phyloP scores from a whole-genome alignment of 1,284 basidiomycete species.

The Leccinum subrobustum region DNA sequence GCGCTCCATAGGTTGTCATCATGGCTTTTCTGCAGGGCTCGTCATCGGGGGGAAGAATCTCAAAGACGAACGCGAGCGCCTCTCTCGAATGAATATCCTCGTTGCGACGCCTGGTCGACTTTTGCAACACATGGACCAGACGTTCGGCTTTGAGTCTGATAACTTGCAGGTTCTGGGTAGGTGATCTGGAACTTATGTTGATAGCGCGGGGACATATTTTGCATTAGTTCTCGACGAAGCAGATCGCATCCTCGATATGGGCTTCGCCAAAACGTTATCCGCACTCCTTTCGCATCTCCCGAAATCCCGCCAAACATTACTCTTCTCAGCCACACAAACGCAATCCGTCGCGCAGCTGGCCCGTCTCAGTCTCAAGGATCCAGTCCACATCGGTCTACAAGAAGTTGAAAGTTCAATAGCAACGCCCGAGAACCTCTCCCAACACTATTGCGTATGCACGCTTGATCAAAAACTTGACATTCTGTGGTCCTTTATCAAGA shows the following conservation, averaged over 20 bases:
- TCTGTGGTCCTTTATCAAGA: constrained; percentile 94
- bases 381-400: constrained; percentile 73
- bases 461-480: constrained; percentile 90
- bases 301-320: constrained; percentile 85
- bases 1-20: constrained; percentile 87
- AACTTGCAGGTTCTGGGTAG: constrained; percentile 89
- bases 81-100: constrained; percentile 95
- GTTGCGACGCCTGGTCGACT: constrained; percentile 95
- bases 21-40: constrained; percentile 91
- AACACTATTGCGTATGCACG: constrained; percentile 85
- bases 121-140: constrained; percentile 98
- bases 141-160: constrained; percentile 89
- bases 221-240: constrained; percentile 90
- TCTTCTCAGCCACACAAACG: constrained; percentile 97
- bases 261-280: constrained; percentile 86
- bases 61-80: constrained; percentile 87
- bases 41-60: constrained; percentile 97
- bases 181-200: constrained; percentile 27
- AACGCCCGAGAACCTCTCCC: constrained; percentile 76
- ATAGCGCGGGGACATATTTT: neutral
- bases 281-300: constrained; percentile 89
- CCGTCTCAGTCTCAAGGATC: constrained; percentile 84
- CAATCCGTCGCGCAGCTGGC: constrained; percentile 89
- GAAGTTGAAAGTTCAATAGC: constrained; percentile 43
- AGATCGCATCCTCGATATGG: constrained; percentile 96